Base-by-base conservation (phyloP, 495 filamentous ascomycete species). In the Penicillium argentinense region DNA sequence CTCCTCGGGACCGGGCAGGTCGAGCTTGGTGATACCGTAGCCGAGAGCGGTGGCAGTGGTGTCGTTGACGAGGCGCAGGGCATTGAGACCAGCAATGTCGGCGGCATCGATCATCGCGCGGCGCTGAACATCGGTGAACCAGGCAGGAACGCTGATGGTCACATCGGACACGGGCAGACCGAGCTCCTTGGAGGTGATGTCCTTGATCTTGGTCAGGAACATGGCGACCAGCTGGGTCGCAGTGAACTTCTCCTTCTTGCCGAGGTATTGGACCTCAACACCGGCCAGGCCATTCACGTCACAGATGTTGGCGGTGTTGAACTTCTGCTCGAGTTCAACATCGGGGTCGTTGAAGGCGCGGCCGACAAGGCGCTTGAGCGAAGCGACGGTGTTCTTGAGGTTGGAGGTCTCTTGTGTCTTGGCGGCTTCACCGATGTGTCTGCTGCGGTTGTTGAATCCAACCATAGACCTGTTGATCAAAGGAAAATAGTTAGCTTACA, bases 321-420 rank as follows among this genome's bases (percentile, higher is more conserved):
- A 99, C 60, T 95, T 77, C 72, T 91, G 83, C 80, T 99, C 93
- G 56, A 91, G 78, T 66, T 89, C 76, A 43, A 96, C 77, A 78
- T 99, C 93, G 58, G 91, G 91, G 64, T 99, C 93, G 57, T 81
- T 84, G 68, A 89, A 76, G 26, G 78, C 76, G 57, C 93, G 88
- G 56, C 93, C 93, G 60, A 87, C 84, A 42, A 99, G 80, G 60
- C 93, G 86, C 77, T 96, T 96, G 45, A 99, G 80, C 53, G 83
- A 91, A 66, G 82, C 75, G 71, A 97, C 88, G 42, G 93, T 99
- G 79, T 97, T 99, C 79, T 96, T 99, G 54, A 99, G 80, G 75
- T 99, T 99, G 53, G 92, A 97, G 62, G 96, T 92, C 77, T 97
- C 95, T 76, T 96, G 92, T 55, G 91, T 97, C 81, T 97, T 97